Percentiles rank a stretch among this genome's conserved stretches.
phyloP scores from a whole-genome alignment of 345 rosid genomes.

The Salix caprea region DNA sequence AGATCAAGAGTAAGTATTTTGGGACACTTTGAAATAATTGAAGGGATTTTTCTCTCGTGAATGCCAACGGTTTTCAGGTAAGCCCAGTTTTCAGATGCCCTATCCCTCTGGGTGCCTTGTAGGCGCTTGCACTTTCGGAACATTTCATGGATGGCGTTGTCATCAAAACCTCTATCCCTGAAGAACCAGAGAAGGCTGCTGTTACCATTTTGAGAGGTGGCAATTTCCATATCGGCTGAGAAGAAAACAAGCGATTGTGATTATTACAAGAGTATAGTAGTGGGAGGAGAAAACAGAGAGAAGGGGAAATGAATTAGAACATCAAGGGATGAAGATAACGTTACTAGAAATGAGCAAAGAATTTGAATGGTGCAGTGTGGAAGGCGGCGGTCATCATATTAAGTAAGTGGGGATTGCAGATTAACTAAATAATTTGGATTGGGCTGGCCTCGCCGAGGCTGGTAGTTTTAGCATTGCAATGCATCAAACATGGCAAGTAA shows the following conservation, averaged over 20 bases:
- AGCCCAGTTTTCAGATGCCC: slow-evolving; percentile 70
- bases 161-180: slow-evolving; percentile 59
- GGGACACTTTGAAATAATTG: slow-evolving; percentile 61
- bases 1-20: slow-evolving; percentile 59
- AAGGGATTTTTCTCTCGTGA: slow-evolving; percentile 66
- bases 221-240: slow-evolving; percentile 44
- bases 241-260: slow-evolving; percentile 17
- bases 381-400: too few species aligned
- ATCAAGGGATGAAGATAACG: not conserved
- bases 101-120: slow-evolving; percentile 42
- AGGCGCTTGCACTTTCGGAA: slow-evolving; percentile 64
- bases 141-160: slow-evolving; percentile 49
- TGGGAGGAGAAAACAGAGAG: not conserved
- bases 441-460: too few species aligned
- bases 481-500: too few species aligned
- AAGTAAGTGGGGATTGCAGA: too few species aligned
- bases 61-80: slow-evolving; percentile 59
- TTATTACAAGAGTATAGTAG: not conserved
- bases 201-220: slow-evolving; percentile 30
- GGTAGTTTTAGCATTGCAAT: too few species aligned
- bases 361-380: too few species aligned
- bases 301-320: not conserved
- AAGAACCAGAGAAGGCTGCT: slow-evolving; percentile 62
- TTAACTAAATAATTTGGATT: too few species aligned
- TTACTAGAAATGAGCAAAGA: not conserved